Evolutionary conservation across 176 grass and related monocot species (phyloP), one percentile per base, ranked within the genome.

Genomic region (Aegilops longissima): DNA sequence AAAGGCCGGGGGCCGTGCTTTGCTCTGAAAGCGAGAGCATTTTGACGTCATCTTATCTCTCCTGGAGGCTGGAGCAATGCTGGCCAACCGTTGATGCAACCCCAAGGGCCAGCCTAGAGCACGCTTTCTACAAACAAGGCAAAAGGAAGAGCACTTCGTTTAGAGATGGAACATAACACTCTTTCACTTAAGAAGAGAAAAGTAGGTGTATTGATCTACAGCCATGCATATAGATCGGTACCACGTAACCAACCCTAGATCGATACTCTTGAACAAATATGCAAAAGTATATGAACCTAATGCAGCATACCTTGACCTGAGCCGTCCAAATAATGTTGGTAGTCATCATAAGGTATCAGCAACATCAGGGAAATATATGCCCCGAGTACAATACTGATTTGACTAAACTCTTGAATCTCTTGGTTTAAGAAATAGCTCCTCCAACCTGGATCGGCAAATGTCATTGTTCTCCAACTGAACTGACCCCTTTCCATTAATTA

Each of bases 31-130:
- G 68, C 24, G 59, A 85, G 80, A 76, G 20, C 44, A 85, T 81
- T 73, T 81, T 89, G 87, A 81, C 80, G 69, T 85, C 87, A 67
- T 75, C 82, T 61, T 61, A 29, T 59, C 34, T 59, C 56, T 21
- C 56, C 0, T 59, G 56, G 56, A 59, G 56, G 56, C 56, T 52
- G 39, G 77, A 80, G 61, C 82, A 66, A 68, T 13, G 12, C 18
- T 85, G 82, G 51, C 51, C 51, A 54, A 54, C 51, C 51, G 51
- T 54, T 54, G 51, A 54, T 54, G 16, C 5, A 54, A 18, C 51
- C 51, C 16, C 51, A 54, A 18, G 16, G 51, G 51, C 16, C 51
- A 54, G 0, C 51, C 16, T 54, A 76, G 33, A 76, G 85, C 23
- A 74, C 9, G 61, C 36, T 84, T 84, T 76, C 39, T 65, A 31